Evolutionary conservation across 176 grass and related monocot genomes (phyloP).

Genomic region (Zea mays): DNA sequence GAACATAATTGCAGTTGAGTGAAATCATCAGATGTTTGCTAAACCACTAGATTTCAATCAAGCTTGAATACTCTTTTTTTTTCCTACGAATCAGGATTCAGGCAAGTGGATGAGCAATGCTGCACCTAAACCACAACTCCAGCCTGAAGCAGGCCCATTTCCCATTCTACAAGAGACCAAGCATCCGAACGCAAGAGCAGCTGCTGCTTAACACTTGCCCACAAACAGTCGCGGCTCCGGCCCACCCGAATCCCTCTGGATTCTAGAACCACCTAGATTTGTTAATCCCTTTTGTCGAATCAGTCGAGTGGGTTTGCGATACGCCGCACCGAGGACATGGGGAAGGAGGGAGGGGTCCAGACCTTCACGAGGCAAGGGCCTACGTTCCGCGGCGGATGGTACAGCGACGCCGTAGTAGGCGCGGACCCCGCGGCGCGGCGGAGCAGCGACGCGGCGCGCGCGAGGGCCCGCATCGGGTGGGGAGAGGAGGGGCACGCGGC

Average conservation of each 20-base stretch:
- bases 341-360: too few relatives aligned
- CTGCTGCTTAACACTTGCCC: too few relatives aligned
- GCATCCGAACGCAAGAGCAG: too few relatives aligned
- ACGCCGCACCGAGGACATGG: neutral
- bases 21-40: neutral
- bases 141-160: neutral
- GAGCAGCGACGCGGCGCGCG: slow-evolving; percentile 32
- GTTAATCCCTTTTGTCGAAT: too few relatives aligned
- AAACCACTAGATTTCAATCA: neutral
- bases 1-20: neutral
- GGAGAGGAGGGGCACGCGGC: neutral
- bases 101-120: neutral
- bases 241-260: too few relatives aligned
- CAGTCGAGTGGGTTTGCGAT: too few relatives aligned
- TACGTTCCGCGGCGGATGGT: neutral
- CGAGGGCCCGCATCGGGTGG: slow-evolving; percentile 35
- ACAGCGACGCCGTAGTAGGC: neutral
- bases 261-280: too few relatives aligned
- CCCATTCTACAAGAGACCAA: neutral
- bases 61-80: neutral
- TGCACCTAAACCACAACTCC: neutral
- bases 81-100: neutral
- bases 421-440: slow-evolving; percentile 11
- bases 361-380: slow-evolving; percentile 27
- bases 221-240: too few relatives aligned